A percentile compares a stretch with the other conserved stretches of the same genome.
Evolutionary conservation across 2,329 filamentous ascomycete species (phyloP).

Genomic region (Teratosphaeria zuluensis): DNA sequence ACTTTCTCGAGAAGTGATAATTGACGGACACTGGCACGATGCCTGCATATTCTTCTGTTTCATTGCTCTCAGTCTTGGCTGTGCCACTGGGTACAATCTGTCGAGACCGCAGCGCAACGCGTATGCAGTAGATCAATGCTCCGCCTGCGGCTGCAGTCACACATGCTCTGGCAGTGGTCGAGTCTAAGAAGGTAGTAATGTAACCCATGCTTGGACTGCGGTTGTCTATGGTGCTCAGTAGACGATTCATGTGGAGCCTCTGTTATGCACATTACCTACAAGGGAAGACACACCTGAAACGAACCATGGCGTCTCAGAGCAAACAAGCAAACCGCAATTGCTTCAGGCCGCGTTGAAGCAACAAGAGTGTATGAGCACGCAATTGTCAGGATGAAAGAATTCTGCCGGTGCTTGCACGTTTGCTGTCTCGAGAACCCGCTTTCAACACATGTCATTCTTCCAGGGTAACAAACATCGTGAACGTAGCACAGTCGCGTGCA

Average conservation of each 20-base stretch:
- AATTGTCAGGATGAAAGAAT: neutral
- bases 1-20: conserved; percentile 39
- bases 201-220: neutral
- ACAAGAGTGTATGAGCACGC: neutral
- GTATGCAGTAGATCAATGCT: neutral
- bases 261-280: neutral
- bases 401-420: neutral
- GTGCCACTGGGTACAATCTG: neutral
- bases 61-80: neutral
- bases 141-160: neutral
- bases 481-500: neutral
- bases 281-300: neutral
- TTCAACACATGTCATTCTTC: neutral
- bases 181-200: neutral
- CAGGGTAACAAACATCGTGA: neutral
- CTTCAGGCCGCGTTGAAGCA: neutral
- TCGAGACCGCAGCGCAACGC: neutral
- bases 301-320: neutral
- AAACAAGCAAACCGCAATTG: neutral
- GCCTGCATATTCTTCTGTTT: neutral
- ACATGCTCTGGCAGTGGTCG: neutral
- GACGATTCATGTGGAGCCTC: neutral
- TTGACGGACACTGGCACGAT: conserved; percentile 35
- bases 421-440: neutral
- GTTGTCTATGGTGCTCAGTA: neutral